These are phyloP conservation scores for Parastagonospora avenae DNA, from an alignment of 2,329 filamentous ascomycete species.

Conservation along the genomic window DNA sequence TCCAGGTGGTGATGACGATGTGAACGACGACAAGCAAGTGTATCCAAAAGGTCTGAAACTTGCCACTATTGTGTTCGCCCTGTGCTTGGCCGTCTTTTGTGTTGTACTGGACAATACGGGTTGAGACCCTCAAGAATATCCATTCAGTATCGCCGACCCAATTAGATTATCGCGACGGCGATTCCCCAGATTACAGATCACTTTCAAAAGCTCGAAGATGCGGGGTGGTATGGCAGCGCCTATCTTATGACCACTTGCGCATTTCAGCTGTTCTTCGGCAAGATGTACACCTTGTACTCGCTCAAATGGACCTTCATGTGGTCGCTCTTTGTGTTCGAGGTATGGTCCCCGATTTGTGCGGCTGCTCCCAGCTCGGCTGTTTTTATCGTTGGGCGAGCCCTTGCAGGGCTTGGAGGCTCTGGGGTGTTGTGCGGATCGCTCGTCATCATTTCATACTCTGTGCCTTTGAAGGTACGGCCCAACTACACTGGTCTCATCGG, in stretches of 20 bases:
- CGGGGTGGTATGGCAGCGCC: constrained; percentile 26
- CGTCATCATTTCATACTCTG: neutral
- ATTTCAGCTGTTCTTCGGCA: neutral
- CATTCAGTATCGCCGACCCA: too few species aligned
- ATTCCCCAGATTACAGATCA: constrained; percentile 22
- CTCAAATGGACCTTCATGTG: neutral
- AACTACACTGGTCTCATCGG: neutral
- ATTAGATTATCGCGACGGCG: constrained; percentile 4
- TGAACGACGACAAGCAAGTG: neutral
- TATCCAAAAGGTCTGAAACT: neutral
- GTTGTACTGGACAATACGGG: neutral
- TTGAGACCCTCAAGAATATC: too few species aligned
- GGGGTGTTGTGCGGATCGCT: constrained; percentile 43
- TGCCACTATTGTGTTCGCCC: neutral
- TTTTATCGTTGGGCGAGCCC: constrained; percentile 52
- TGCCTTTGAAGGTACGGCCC: neutral
- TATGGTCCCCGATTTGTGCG: constrained; percentile 51
- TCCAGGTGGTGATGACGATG: too few species aligned
- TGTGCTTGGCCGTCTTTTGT: neutral
- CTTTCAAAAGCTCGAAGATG: constrained; percentile 17
- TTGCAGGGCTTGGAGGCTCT: constrained; percentile 52
- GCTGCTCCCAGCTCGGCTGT: constrained; percentile 40
- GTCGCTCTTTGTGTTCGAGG: constrained; percentile 46
- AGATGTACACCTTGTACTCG: neutral
- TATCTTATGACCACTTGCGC: constrained; percentile 25